Conservation (phyloP, 768 basidiomycete species). For the Leccinum aurantiacum region DNA sequence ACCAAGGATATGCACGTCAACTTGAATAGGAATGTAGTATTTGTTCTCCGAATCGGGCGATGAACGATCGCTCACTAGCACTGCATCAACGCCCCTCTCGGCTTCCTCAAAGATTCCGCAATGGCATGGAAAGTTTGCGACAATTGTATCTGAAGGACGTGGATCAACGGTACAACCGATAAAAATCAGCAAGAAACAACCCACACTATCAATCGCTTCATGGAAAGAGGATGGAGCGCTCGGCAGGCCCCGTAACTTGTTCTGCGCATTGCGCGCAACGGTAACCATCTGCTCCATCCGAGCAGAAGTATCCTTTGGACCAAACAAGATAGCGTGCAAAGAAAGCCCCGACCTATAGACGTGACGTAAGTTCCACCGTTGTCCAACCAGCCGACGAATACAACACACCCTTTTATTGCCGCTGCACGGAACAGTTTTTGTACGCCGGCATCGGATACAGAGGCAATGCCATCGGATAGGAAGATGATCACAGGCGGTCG, state of each 20-base stretch:
- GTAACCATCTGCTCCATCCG: constrained; percentile 46
- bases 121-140: constrained; percentile 56
- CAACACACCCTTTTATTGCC: constrained; percentile 42
- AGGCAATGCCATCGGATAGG: constrained; percentile 54
- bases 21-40: background rate
- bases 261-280: constrained; percentile 49
- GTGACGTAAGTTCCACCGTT: background rate
- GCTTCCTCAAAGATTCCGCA: constrained; percentile 54
- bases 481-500: constrained; percentile 54
- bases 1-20: background rate
- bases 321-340: constrained; percentile 58
- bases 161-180: background rate
- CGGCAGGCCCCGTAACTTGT: constrained; percentile 23
- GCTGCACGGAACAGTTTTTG: constrained; percentile 38
- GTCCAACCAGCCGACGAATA: background rate
- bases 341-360: constrained; percentile 49
- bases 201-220: constrained; percentile 50
- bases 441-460: constrained; percentile 34
- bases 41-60: background rate
- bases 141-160: constrained; percentile 42
- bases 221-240: constrained; percentile 45
- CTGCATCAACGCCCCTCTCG: constrained; percentile 46
- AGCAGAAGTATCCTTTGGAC: constrained; percentile 26
- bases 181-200: constrained; percentile 5
- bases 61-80: constrained; percentile 10